Base-by-base conservation (phyloP, 2,329 filamentous ascomycete species). In the Fusarium sp. region DNA sequence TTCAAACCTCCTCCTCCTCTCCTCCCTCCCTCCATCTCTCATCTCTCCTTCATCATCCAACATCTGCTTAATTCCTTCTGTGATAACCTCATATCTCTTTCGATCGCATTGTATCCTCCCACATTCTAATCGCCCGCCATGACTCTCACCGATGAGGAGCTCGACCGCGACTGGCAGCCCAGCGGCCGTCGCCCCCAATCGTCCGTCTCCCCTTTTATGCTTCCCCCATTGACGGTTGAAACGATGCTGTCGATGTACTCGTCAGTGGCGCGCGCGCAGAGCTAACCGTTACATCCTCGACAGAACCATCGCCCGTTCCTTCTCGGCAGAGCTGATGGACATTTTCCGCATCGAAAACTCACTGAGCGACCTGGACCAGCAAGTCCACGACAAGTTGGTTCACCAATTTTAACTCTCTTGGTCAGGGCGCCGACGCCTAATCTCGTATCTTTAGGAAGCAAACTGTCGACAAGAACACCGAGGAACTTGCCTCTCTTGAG, bases 261-360 rank as follows among this genome's bases (percentile, higher is more conserved):
- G 56, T 20, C 50, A 52, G 78, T 67, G 79, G 68, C 47, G 29
- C 47, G 57, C 31, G 47, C 38, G 34, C 24, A 64, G 47, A 65
- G 50, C 76, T 78, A 60, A 78, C 71, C 42, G 0, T 8, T 60
- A 29, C 61, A 29, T 56, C 56, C 20, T 35, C 11, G 63, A 72
- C 56, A 98, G 95, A 73, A 96, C 94, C 70, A 91, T 98, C 83
- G 95, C 95, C 63, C 93, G 91, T 78, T 94, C 93, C 80, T 98
- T 98, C 85, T 96, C 94, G 69, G 87, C 91, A 52, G 94, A 96
- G 82, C 88, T 98, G 70, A 93, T 96, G 86, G 93, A 94, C 81
- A 93, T 97, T 77, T 98, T 98, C 86, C 93, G 93, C 79, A 92
- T 98, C 80, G 94, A 96, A 77, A 93, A 91, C 83, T 92, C 92